A percentile compares a stretch with the other conserved stretches of the same genome.
Evolutionary conservation across 1,284 basidiomycete species (phyloP).

Genomic region (Tremellales sp.): DNA sequence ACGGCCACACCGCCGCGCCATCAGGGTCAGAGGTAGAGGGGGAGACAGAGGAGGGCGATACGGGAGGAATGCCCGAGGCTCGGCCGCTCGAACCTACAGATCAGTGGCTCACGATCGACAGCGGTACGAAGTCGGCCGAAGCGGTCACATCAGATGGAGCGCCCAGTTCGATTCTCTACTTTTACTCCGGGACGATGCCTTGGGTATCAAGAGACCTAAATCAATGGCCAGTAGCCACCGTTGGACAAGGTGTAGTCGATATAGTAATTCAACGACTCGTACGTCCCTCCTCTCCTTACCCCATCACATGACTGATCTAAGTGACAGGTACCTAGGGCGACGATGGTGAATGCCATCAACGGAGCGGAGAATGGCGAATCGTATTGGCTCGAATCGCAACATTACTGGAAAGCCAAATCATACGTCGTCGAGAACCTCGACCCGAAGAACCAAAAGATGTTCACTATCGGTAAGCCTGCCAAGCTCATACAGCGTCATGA

Average conservation of each 20-base stretch:
- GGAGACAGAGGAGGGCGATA: constrained; percentile 1
- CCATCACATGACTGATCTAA: not conserved
- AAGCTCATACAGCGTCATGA: not conserved
- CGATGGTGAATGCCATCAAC: constrained; percentile 60
- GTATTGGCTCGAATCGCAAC: constrained; percentile 65
- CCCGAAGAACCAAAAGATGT: constrained; percentile 51
- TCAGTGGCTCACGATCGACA: constrained; percentile 40
- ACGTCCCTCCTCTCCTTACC: constrained; percentile 13
- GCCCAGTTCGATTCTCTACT: constrained; percentile 58
- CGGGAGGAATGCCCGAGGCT: constrained; percentile 22
- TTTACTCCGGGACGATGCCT: constrained; percentile 57
- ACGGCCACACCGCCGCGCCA: not conserved
- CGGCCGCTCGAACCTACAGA: constrained; percentile 34
- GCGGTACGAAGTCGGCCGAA: constrained; percentile 8
- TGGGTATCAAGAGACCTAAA: constrained; percentile 65
- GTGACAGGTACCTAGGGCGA: constrained; percentile 56
- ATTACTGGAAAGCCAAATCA: constrained; percentile 73
- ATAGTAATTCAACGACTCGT: constrained; percentile 67
- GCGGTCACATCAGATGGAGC: constrained; percentile 59
- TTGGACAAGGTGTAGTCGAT: constrained; percentile 77
- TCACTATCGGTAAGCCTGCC: constrained; percentile 38
- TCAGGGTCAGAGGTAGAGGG: not conserved
- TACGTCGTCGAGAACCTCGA: constrained; percentile 67
- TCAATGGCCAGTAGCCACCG: constrained; percentile 77
- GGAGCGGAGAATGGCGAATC: constrained; percentile 64